These are phyloP conservation scores for Trichoderma parareesei DNA, from an alignment of 495 filamentous ascomycete species.

Conservation along the genomic window DNA sequence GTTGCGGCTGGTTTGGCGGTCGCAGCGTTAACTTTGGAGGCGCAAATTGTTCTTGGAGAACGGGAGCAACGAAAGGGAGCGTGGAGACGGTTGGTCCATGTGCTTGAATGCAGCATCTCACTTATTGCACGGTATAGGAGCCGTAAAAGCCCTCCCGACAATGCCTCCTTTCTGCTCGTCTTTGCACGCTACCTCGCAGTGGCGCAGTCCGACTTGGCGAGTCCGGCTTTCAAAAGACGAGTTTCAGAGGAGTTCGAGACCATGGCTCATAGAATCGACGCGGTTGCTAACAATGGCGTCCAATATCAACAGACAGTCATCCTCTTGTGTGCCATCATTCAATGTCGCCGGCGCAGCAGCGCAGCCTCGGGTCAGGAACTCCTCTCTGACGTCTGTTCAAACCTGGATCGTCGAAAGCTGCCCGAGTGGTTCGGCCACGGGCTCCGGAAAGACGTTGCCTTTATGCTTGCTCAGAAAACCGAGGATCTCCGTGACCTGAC, in stretches of 20 bases:
- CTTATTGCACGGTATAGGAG: slow-evolving; percentile 3
- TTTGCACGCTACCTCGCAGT: neutral
- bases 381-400: slow-evolving; percentile 20
- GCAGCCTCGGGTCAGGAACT: neutral
- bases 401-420: slow-evolving; percentile 18
- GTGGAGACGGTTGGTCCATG: neutral
- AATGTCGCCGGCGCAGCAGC: neutral
- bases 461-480: slow-evolving; percentile 33
- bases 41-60: neutral
- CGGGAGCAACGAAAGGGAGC: neutral
- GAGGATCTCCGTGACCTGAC: slow-evolving; percentile 34
- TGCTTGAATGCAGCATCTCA: neutral
- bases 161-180: neutral
- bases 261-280: neutral
- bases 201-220: neutral
- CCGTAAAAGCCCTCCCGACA: neutral
- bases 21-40: neutral
- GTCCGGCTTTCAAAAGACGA: neutral
- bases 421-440: slow-evolving; percentile 10
- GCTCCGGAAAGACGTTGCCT: slow-evolving; percentile 26
- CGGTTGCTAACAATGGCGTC: neutral
- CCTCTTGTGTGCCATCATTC: neutral
- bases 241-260: neutral
- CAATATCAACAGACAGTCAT: neutral
- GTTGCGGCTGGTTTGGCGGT: slow-evolving; percentile 1